Evolutionary conservation across 192 early-diverging fungal genomes (phyloP).

Genomic region (Backusella sp.): DNA sequence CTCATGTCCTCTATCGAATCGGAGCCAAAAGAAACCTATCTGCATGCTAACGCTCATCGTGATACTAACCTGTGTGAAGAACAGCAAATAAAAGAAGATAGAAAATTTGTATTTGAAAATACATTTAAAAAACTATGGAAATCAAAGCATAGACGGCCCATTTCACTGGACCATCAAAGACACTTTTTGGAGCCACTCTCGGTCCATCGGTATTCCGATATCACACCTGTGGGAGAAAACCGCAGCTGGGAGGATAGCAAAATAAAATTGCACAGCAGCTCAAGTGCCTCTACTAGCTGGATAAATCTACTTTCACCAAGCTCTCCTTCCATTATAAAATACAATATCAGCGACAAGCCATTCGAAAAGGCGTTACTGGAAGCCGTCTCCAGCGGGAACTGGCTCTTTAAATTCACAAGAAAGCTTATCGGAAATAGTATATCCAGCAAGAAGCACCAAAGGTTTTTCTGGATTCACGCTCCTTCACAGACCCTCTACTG

Average conservation of each 20-base stretch:
- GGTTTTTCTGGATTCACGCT: constrained; percentile 82
- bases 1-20: neutral
- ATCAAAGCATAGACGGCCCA: neutral
- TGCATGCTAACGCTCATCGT: neutral
- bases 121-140: neutral
- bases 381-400: constrained; percentile 43
- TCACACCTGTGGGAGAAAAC: neutral
- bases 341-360: neutral
- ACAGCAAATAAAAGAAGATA: neutral
- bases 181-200: neutral
- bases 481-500: constrained; percentile 77
- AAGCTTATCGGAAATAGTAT: constrained; percentile 42
- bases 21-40: neutral
- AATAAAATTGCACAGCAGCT: constrained; percentile 2
- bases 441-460: constrained; percentile 58
- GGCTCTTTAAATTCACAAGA: constrained; percentile 71
- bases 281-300: neutral
- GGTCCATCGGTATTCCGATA: neutral
- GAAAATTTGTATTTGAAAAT: constrained; percentile 5
- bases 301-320: neutral
- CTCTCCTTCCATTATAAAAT: neutral
- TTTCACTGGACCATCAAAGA: neutral
- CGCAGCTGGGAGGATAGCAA: neutral
- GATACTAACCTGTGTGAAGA: neutral
- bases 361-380: neutral